These are phyloP conservation scores for Trichoderma koningiopsis DNA, from an alignment of 2,329 filamentous ascomycete species.

Conservation along the genomic window DNA sequence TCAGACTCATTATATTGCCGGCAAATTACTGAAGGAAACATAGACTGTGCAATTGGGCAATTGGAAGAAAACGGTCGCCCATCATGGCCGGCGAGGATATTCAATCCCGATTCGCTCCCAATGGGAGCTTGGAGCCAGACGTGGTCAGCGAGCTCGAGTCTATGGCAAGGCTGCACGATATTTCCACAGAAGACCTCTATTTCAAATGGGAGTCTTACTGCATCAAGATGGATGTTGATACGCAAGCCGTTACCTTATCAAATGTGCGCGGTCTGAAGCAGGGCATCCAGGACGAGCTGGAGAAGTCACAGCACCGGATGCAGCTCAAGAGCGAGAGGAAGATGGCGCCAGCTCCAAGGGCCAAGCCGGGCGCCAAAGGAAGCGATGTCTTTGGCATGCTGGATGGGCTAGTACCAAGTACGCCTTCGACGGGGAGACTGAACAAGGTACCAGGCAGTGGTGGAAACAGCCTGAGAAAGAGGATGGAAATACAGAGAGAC, in stretches of 20 bases:
- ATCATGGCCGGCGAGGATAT: slow-evolving; percentile 44
- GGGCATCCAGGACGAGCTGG: slow-evolving; percentile 79
- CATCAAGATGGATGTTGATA: slow-evolving; percentile 87
- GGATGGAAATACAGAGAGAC: slow-evolving; percentile 35
- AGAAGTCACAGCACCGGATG: slow-evolving; percentile 69
- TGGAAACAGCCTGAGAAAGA: slow-evolving; percentile 39
- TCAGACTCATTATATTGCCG: not conserved
- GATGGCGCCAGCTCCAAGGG: slow-evolving; percentile 63
- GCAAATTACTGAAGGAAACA: not conserved
- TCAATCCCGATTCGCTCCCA: slow-evolving; percentile 41
- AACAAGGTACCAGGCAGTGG: slow-evolving; percentile 35
- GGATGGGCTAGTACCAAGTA: slow-evolving; percentile 69
- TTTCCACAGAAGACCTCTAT: slow-evolving; percentile 83
- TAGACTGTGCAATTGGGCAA: not conserved
- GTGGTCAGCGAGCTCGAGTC: slow-evolving; percentile 80
- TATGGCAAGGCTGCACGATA: slow-evolving; percentile 79
- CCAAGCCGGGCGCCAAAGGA: slow-evolving; percentile 46
- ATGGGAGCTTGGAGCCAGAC: slow-evolving; percentile 67
- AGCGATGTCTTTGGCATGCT: slow-evolving; percentile 84
- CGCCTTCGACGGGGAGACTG: slow-evolving; percentile 53
- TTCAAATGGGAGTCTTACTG: slow-evolving; percentile 99
- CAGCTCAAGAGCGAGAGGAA: slow-evolving; percentile 67
- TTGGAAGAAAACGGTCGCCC: slow-evolving; percentile 24
- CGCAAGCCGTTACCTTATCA: slow-evolving; percentile 67
- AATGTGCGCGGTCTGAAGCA: slow-evolving; percentile 80